These are phyloP conservation scores for Fusarium veterinarium DNA, from an alignment of 2,329 filamentous ascomycete genomes.

Conservation along the genomic window DNA sequence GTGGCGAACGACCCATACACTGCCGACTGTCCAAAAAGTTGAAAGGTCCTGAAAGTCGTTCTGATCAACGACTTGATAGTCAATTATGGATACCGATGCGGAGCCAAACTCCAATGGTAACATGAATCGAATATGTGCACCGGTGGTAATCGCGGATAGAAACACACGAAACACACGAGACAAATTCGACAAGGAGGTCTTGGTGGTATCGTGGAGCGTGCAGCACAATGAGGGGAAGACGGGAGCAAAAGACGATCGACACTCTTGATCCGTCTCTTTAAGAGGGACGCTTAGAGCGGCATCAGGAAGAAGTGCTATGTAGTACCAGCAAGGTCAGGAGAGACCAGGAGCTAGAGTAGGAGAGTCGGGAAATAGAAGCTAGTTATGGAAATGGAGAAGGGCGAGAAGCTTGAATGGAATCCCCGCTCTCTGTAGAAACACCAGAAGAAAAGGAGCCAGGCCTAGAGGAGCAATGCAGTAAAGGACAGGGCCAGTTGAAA, in stretches of 20 bases:
- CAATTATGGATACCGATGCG: background rate
- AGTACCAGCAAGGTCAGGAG: slow-evolving; percentile 11
- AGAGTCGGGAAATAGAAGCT: slow-evolving; percentile 33
- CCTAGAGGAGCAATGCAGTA: slow-evolving; percentile 2
- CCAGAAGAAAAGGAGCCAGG: slow-evolving; percentile 26
- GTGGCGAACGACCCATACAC: slow-evolving; percentile 29
- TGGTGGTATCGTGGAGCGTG: slow-evolving; percentile 1
- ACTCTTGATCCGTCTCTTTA: background rate
- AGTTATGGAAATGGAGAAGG: slow-evolving; percentile 39
- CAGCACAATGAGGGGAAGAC: slow-evolving; percentile 12
- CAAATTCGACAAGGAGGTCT: background rate
- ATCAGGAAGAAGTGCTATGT: slow-evolving; percentile 1
- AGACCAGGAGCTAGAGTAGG: slow-evolving; percentile 5
- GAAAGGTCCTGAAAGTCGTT: background rate
- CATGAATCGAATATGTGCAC: background rate
- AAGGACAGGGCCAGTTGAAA: slow-evolving; percentile 5
- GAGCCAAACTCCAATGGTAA: background rate
- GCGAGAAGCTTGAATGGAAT: slow-evolving; percentile 36
- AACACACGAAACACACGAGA: background rate
- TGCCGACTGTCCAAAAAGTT: background rate
- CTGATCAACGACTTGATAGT: background rate
- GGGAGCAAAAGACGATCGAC: background rate
- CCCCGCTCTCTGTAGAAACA: slow-evolving; percentile 34
- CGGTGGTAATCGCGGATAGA: background rate
- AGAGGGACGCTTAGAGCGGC: slow-evolving; percentile 3